Conservation (phyloP, 208 protist species). For the Leptomonas seymouri region DNA sequence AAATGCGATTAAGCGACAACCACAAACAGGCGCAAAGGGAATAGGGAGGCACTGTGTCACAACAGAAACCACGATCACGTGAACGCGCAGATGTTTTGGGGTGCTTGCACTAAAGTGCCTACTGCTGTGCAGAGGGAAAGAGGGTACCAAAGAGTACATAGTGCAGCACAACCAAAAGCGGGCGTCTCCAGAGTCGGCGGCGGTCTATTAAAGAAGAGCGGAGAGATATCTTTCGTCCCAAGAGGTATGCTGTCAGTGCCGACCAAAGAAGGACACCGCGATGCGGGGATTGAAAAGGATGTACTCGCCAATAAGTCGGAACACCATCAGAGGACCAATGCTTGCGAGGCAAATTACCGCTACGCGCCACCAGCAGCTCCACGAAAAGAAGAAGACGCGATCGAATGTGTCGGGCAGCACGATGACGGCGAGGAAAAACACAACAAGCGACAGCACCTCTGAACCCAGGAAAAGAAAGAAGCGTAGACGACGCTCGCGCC, state of each 20-base stretch:
- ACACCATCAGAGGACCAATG: constrained; percentile 61
- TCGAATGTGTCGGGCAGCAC: constrained; percentile 94
- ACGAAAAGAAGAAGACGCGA: constrained; percentile 92
- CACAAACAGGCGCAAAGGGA: too few relatives aligned
- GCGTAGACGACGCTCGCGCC: constrained; percentile 65
- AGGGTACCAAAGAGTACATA: too few relatives aligned
- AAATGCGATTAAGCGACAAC: too few relatives aligned
- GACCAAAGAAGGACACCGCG: constrained; percentile 28
- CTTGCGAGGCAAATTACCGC: constrained; percentile 78
- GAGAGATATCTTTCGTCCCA: not conserved
- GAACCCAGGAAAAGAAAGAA: constrained; percentile 87
- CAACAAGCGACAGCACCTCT: constrained; percentile 86
- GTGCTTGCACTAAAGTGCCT: too few relatives aligned
- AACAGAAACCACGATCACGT: too few relatives aligned
- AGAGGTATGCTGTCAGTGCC: not conserved
- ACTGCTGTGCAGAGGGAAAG: too few relatives aligned
- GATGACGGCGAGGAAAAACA: constrained; percentile 93
- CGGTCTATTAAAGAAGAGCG: not conserved
- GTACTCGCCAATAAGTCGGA: constrained; percentile 50
- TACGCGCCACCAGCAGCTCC: constrained; percentile 90
- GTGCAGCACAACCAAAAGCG: too few relatives aligned
- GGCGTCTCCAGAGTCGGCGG: too few relatives aligned
- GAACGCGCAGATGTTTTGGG: too few relatives aligned
- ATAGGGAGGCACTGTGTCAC: too few relatives aligned
- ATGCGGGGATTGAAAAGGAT: constrained; percentile 52